These are phyloP conservation scores for Musa itinerans DNA, from an alignment of 176 grass and related monocot genomes.

Conservation along the genomic window DNA sequence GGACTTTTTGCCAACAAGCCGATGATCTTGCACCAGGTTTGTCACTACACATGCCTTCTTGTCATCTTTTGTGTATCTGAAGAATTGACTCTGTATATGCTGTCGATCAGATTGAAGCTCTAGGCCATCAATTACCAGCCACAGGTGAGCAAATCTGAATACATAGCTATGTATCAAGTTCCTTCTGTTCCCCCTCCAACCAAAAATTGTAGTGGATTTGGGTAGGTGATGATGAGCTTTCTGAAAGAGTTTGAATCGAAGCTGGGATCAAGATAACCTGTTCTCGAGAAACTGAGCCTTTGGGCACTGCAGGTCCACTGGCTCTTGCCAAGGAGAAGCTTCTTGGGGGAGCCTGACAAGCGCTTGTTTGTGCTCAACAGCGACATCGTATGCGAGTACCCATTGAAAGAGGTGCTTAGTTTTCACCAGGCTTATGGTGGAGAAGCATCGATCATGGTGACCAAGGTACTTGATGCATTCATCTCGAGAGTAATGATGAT, in stretches of 20 bases:
- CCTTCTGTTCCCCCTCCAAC: too few species aligned
- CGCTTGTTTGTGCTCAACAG: slow-evolving; percentile 18
- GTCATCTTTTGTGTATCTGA: neutral
- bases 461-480: slow-evolving; percentile 3
- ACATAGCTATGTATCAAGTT: neutral
- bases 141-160: slow-evolving; percentile 4
- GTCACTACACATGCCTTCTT: neutral
- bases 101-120: neutral
- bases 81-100: neutral
- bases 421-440: slow-evolving; percentile 10
- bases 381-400: slow-evolving; percentile 1
- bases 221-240: slow-evolving; percentile 16
- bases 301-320: slow-evolving; percentile 13
- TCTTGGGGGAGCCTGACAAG: neutral
- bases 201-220: neutral
- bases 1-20: slow-evolving; percentile 19
- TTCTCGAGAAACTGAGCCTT: slow-evolving; percentile 18
- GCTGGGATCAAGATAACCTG: slow-evolving; percentile 11
- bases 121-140: slow-evolving; percentile 19
- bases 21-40: slow-evolving; percentile 16
- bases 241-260: slow-evolving; percentile 3
- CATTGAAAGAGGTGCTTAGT: neutral
- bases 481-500: neutral
- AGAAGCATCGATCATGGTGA: slow-evolving; percentile 12
- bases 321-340: slow-evolving; percentile 20